Conservation (phyloP, 805 yeast genomes). For the Nakazawaea siamensis region DNA sequence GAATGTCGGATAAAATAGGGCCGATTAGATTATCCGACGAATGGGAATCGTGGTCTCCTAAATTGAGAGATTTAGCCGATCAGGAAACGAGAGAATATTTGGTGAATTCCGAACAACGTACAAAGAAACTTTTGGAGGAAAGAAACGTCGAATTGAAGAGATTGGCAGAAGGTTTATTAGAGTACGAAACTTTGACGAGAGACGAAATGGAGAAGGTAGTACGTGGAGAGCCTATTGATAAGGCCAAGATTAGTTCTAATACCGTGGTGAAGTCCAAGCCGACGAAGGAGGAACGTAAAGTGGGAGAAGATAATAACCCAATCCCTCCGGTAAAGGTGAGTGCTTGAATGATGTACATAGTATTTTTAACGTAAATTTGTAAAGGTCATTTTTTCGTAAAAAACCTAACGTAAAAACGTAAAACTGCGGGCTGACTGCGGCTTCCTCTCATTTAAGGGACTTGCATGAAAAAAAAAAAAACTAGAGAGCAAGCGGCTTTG, state of each 20-base stretch:
- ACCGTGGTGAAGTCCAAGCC: conserved; percentile 49
- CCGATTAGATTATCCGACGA: conserved; percentile 85
- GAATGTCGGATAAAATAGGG: conserved; percentile 92
- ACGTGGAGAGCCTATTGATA: conserved; percentile 66
- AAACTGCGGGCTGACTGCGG: too few species aligned
- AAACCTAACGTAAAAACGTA: too few species aligned
- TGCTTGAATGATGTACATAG: conserved; percentile 3
- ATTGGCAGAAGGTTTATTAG: conserved; percentile 86
- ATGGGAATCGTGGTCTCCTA: conserved; percentile 94
- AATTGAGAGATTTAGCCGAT: conserved; percentile 84
- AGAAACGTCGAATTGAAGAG: conserved; percentile 68
- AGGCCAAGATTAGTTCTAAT: conserved; percentile 63
- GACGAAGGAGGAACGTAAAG: conserved; percentile 10
- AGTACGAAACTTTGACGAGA: conserved; percentile 88
- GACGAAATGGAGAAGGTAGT: conserved; percentile 87
- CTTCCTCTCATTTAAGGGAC: too few species aligned
- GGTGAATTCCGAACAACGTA: conserved; percentile 70
- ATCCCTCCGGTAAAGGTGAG: conserved; percentile 10
- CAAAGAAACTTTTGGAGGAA: conserved; percentile 56
- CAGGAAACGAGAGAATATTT: conserved; percentile 77
- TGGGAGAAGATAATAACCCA: conserved; percentile 5
- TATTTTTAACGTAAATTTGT: neutral
- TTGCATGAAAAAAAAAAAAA: too few species aligned
- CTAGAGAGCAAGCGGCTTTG: too few species aligned
- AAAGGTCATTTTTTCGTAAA: neutral